Evolutionary conservation across 352 stramenopile species (phyloP).

Genomic region (Globisporangium irregulare): DNA sequence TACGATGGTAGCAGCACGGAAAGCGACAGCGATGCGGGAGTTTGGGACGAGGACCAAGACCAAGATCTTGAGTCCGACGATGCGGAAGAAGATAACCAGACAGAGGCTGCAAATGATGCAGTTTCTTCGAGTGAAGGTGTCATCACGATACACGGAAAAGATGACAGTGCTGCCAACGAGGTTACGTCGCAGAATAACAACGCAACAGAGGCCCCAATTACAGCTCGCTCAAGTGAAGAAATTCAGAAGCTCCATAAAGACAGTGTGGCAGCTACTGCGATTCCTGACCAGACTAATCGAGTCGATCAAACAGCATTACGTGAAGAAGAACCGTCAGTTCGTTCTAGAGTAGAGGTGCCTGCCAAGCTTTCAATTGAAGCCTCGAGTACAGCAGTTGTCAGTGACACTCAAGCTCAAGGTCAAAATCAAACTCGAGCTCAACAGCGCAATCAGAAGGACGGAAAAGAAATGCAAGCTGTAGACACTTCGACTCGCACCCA

Average conservation of each 20-base stretch:
- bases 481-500: background rate
- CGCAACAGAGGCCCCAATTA: background rate
- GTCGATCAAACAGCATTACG: background rate
- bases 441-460: background rate
- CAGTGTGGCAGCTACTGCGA: background rate
- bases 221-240: background rate
- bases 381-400: background rate
- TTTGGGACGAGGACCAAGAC: background rate
- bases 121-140: background rate
- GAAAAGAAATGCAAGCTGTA: background rate
- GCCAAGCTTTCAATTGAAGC: background rate
- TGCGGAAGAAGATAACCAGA: background rate
- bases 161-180: too few relatives aligned
- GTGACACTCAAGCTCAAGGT: background rate
- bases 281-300: background rate
- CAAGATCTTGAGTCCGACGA: background rate
- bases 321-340: background rate
- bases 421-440: background rate
- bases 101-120: background rate
- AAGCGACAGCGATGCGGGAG: conserved; percentile 9
- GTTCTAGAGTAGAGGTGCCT: background rate
- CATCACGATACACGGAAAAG: background rate
- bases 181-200: background rate
- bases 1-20: conserved; percentile 13
- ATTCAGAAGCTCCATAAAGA: background rate